Base-by-base conservation (phyloP, 2,329 filamentous ascomycete species). In the Xylariomycetidae sp. region DNA sequence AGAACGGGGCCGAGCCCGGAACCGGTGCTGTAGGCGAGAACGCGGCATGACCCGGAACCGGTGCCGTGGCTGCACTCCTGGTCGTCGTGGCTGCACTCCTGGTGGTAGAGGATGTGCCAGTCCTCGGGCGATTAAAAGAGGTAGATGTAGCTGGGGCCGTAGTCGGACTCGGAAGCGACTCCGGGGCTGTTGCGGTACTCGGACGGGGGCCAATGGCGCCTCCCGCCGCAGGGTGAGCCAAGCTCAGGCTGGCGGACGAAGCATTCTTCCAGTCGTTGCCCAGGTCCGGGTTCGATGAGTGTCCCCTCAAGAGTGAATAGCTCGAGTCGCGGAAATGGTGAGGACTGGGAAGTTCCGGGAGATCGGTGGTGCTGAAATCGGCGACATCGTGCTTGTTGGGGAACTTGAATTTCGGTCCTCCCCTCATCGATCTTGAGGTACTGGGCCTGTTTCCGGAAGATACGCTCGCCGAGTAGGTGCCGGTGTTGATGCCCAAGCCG, bases 291-390 rank as follows among this genome's bases (percentile, higher is more conserved):
- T 50, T 46, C 45, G 52, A 56, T 5, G 44, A 31, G 20, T 42
- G 37, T 14, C 51, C 44, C 41, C 45, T 47, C 13, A 61, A n/a
- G 44, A 49, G 29, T 40, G 50, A 36, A 16, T 46, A 34, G 31
- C 42, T 50, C n/a, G 32, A 29, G 13, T 50, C 42, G 25, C 24
- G 14, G 12, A 34, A 35, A 12, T 46, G 32, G 27, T 35, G 43
- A 10, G 49, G 46, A 6, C 47, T 42, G 23, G 54, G 45, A 3
- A n/a, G n/a, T n/a, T n/a, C n/a, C 26, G 26, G 26, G 13, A 72
- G 53, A 32, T 73, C 64, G 30, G 65, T 54, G 60, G 69, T 62
- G 50, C 69, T 73, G 6, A 58, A 55, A 7, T 64, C 55, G 13
- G 58, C 54, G 8, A 23, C 32, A 27, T 39, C 36, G 14, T 37